Base-by-base conservation (phyloP, 208 protist genomes). In the Trypanosoma lewisi region DNA sequence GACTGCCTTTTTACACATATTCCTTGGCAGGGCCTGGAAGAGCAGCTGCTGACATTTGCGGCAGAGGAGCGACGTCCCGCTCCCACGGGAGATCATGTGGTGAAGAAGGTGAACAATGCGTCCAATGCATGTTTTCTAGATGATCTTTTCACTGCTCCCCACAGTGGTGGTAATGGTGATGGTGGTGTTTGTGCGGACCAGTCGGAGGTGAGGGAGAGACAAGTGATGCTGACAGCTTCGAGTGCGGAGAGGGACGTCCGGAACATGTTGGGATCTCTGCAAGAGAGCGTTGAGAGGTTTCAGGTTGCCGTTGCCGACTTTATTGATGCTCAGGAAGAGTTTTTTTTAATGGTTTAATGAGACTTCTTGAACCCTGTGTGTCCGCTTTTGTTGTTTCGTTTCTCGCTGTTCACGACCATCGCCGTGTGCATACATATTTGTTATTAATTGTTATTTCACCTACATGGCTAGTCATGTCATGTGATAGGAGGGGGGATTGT, bases 301-400 rank as follows among this genome's bases (percentile, higher is more conserved):
- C 78, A 95, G 66, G 65, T 86, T 11, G 73, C 77, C 5, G 89
- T 93, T 49, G 78, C 89, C 0, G 84, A 93, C 48, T 53, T 95
- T 48, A 71, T 95, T 12, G 86, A 92, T 31, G 65, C 65, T 27
- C 83, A 95, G 50, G 89, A 95, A 56, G 60, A 74, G 33, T 84
- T 69, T 61, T 95, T 95, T 66, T 61, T 75, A 17, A 61, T 72
- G 48, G 49, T 65, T 36, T 72, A 72, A 31, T 16, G 23, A 50
- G 25, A 11, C 12, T 36, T 19, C 21, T n/a, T 42, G 25, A 41
- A 7, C 36, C 36, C 36, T 12, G 36, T 12, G 12, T 41, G 36
- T 12, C 9, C 36, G 36, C 36, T 41, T 41, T 41, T 41, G 6
- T 41, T 41, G 6, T 41, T 12, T 41, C 12, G 34, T 39, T 39